phyloP scores from a whole-genome alignment of 23 red algal species.

The Gracilaria domingensis region DNA sequence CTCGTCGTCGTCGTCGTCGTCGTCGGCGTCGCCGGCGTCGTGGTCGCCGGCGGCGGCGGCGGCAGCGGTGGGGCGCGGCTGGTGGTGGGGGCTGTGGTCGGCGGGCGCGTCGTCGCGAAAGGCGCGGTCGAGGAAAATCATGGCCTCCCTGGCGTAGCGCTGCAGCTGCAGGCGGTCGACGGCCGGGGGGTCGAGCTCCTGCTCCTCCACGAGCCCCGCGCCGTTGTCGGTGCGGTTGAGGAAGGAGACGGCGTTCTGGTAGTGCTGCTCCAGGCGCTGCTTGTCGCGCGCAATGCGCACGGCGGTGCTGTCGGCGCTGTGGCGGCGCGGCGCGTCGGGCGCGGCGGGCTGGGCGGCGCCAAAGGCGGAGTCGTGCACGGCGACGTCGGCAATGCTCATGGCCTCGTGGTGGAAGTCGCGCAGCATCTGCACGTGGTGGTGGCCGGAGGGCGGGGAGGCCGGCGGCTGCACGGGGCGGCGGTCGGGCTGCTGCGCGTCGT shows the following conservation, averaged over 20 bases:
- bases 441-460: not conserved
- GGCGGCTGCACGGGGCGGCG: not conserved
- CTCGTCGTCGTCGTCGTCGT: too few relatives aligned
- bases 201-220: constrained; percentile 57
- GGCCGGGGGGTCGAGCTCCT: constrained; percentile 44
- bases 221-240: constrained; percentile 49
- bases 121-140: constrained; percentile 75
- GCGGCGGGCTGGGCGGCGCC: not conserved
- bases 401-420: constrained; percentile 61
- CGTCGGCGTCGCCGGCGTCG: too few relatives aligned
- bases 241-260: constrained; percentile 66
- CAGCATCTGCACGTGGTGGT: constrained; percentile 25
- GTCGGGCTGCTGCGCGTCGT: constrained; percentile 5
- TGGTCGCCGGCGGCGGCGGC: too few relatives aligned
- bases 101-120: constrained; percentile 33
- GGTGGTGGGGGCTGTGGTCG: too few relatives aligned
- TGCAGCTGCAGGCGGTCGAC: constrained; percentile 64
- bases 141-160: constrained; percentile 62
- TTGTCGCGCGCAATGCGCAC: constrained; percentile 53
- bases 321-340: not conserved
- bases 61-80: too few relatives aligned
- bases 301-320: not conserved
- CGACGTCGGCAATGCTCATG: constrained; percentile 51
- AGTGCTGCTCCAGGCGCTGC: constrained; percentile 60
- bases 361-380: constrained; percentile 19